Evolutionary conservation across 2,329 filamentous ascomycete genomes (phyloP).

Genomic region (Cladophialophora bantiana): DNA sequence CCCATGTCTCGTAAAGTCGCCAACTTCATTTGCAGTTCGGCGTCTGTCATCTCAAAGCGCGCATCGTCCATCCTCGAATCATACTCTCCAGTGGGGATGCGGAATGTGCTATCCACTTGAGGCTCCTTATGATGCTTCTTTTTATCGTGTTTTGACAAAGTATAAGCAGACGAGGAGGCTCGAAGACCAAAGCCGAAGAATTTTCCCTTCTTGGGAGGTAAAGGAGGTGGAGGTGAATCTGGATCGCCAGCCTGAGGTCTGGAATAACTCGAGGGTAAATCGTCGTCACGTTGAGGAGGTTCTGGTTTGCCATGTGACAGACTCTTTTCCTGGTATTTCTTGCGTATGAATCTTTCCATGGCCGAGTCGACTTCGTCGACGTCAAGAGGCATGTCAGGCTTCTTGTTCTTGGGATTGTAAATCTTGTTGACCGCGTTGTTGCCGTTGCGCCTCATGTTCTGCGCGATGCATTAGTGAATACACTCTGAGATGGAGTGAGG

Average conservation of each 20-base stretch:
- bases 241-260: conserved; percentile 57
- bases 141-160: conserved; percentile 58
- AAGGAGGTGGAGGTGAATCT: conserved; percentile 59
- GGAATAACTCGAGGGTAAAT: conserved; percentile 63
- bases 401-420: conserved; percentile 85
- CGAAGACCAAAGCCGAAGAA: conserved; percentile 70
- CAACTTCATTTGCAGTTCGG: conserved; percentile 76
- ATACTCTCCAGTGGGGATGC: conserved; percentile 37
- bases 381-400: conserved; percentile 85
- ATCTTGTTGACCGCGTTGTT: conserved; percentile 84
- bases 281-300: conserved; percentile 43
- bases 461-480: conserved; percentile 35
- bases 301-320: conserved; percentile 57
- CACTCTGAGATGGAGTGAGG: conserved; percentile 1
- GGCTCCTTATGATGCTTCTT: conserved; percentile 47
- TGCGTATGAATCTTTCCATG: conserved; percentile 93
- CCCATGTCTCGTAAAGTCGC: conserved; percentile 85
- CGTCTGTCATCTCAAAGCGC: conserved; percentile 35
- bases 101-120: conserved; percentile 38
- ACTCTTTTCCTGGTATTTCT: conserved; percentile 81
- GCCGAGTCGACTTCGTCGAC: conserved; percentile 90
- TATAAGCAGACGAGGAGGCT: conserved; percentile 74
- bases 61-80: conserved; percentile 35
- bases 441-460: conserved; percentile 95
- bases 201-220: conserved; percentile 64